phyloP scores from a whole-genome alignment of 768 basidiomycete genomes.

The Leucosporidium scottii region DNA sequence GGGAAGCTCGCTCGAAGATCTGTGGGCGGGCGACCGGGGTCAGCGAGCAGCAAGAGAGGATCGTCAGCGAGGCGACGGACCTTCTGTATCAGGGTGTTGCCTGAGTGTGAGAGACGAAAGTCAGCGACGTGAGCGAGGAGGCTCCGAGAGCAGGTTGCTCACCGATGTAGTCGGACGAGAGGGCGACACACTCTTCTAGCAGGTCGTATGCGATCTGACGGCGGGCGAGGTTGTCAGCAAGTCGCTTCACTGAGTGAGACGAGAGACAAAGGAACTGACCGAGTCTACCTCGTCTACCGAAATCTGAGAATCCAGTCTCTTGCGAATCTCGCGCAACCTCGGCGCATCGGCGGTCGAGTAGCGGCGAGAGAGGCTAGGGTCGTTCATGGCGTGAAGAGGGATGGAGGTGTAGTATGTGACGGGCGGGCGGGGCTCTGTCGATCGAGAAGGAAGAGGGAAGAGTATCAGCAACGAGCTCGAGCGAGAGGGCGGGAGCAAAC shows the following conservation, averaged over 20 bases:
- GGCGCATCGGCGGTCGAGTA: constrained; percentile 66
- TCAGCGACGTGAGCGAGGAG: not conserved
- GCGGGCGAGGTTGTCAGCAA: not conserved
- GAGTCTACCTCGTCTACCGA: constrained; percentile 70
- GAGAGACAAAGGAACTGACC: not conserved
- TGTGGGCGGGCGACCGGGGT: constrained; percentile 46
- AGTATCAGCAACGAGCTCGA: not conserved
- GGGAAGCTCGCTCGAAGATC: constrained; percentile 82
- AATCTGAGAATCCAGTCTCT: constrained; percentile 71
- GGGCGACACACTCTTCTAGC: constrained; percentile 88
- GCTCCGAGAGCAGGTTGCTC: not conserved
- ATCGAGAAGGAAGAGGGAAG: not conserved
- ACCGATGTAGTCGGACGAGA: constrained; percentile 92
- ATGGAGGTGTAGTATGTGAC: constrained; percentile 96
- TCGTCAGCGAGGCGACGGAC: constrained; percentile 7
- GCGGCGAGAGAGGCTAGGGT: constrained; percentile 25
- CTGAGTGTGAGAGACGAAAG: not conserved
- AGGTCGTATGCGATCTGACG: constrained; percentile 70
- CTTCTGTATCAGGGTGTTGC: constrained; percentile 66
- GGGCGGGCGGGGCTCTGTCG: constrained; percentile 79
- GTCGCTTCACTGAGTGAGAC: too few species aligned
- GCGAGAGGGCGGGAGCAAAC: constrained; percentile 39
- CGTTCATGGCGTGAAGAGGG: constrained; percentile 59
- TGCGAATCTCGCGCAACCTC: constrained; percentile 85
- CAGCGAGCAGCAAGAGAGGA: not conserved